Evolutionary conservation across 164 flowering plant genomes (phyloP).

Genomic region (Chimonanthus praecox): DNA sequence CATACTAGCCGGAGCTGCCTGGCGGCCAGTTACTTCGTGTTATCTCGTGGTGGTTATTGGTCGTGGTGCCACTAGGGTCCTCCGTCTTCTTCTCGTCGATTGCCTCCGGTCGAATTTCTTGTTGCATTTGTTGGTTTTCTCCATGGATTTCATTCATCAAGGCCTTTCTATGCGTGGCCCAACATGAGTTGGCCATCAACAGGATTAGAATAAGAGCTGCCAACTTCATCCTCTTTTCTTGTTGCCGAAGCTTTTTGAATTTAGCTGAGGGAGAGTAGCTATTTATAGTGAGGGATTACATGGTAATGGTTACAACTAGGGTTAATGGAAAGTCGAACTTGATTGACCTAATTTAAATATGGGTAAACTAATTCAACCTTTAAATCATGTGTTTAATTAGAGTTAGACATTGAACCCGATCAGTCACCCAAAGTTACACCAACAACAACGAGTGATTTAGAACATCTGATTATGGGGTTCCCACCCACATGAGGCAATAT

Average conservation of each 20-base stretch:
- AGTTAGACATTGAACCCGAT: too few species aligned
- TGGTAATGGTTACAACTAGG: not conserved
- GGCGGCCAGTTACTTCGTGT: not conserved
- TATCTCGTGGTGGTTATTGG: slow-evolving; percentile 4
- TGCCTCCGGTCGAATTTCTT: not conserved
- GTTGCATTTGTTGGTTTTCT: not conserved
- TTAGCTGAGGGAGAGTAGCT: too few species aligned
- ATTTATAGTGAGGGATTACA: not conserved
- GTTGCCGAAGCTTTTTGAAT: not conserved
- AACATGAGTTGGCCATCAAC: not conserved
- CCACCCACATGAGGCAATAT: slow-evolving; percentile 5
- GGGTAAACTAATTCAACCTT: too few species aligned
- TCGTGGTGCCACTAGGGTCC: not conserved
- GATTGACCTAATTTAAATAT: too few species aligned
- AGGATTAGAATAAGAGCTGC: not conserved
- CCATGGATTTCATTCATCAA: not conserved
- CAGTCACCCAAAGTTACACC: too few species aligned
- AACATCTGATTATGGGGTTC: not conserved
- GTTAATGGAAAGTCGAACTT: too few species aligned
- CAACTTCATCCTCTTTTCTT: not conserved
- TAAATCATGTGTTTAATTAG: too few species aligned
- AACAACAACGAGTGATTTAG: not conserved
- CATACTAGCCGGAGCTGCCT: not conserved
- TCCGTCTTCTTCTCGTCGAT: not conserved
- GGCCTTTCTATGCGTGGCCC: slow-evolving; percentile 2